Conservation (phyloP, 1,284 basidiomycete species). For the Apiotrichum mycotoxinovorans region DNA sequence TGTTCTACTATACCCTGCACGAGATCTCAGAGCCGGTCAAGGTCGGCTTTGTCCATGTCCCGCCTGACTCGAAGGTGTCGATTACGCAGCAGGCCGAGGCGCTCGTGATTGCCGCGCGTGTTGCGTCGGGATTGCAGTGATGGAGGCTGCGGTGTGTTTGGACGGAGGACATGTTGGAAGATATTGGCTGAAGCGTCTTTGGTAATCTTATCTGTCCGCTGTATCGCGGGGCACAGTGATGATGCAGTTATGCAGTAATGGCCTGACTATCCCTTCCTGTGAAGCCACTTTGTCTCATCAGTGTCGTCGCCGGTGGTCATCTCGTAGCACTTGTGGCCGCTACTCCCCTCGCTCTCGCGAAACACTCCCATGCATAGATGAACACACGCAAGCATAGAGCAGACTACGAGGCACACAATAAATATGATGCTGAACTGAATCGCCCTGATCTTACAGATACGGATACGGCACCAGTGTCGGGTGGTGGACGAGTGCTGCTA, state of each 20-base stretch:
- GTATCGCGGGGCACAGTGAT: too few relatives aligned
- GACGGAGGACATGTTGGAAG: too few relatives aligned
- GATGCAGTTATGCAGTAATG: too few relatives aligned
- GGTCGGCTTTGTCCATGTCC: slow-evolving; percentile 18
- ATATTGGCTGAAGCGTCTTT: too few relatives aligned
- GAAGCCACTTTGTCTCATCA: too few relatives aligned
- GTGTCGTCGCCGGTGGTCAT: too few relatives aligned
- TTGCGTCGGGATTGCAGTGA: not conserved
- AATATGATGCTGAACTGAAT: not conserved
- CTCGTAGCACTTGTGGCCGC: too few relatives aligned
- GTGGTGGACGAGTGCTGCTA: not conserved
- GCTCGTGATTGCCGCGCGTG: slow-evolving; percentile 11
- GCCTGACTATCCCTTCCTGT: too few relatives aligned
- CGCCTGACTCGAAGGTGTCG: not conserved
- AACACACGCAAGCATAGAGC: not conserved
- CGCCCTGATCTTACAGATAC: slow-evolving; percentile 1
- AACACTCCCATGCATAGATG: slow-evolving; percentile 5
- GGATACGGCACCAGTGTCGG: not conserved
- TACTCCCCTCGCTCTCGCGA: too few relatives aligned
- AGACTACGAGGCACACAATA: not conserved
- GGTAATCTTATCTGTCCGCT: too few relatives aligned
- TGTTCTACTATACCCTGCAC: slow-evolving; percentile 14
- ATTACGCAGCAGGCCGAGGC: slow-evolving; percentile 13
- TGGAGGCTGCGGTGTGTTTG: too few relatives aligned
- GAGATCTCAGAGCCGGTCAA: not conserved